Conservation (phyloP, 306 rosid genomes). For the Pachyrhizus erosus region DNA sequence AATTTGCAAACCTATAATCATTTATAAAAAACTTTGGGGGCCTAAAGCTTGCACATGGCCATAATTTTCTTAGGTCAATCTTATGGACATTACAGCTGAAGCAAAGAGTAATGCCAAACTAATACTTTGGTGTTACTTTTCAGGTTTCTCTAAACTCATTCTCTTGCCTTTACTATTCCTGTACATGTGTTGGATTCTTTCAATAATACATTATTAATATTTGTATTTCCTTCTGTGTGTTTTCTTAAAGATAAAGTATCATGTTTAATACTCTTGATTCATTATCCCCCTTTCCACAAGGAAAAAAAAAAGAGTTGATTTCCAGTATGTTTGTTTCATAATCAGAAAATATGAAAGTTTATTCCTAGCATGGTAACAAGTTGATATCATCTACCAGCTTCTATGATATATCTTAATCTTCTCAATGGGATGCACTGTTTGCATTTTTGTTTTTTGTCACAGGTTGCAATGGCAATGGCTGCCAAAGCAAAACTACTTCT, state of each 20-base stretch:
- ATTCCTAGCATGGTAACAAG: background rate
- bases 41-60: background rate
- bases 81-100: conserved; percentile 3
- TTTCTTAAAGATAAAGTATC: background rate
- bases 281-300: background rate
- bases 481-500: conserved; percentile 97
- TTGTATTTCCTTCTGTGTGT: background rate
- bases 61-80: background rate
- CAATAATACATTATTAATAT: background rate
- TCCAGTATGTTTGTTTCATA: background rate
- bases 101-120: conserved; percentile 22
- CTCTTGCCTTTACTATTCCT: background rate
- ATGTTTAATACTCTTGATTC: background rate
- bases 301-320: background rate
- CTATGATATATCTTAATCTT: conserved; percentile 28
- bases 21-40: background rate
- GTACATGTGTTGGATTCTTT: background rate
- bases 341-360: background rate
- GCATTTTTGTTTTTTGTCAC: conserved; percentile 45
- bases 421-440: conserved; percentile 45
- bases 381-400: conserved; percentile 24
- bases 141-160: background rate
- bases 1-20: background rate
- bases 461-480: conserved; percentile 99
- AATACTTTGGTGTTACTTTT: conserved; percentile 28